Conservation (phyloP, 2,329 filamentous ascomycete species). For the Plenodomus biglobosus region DNA sequence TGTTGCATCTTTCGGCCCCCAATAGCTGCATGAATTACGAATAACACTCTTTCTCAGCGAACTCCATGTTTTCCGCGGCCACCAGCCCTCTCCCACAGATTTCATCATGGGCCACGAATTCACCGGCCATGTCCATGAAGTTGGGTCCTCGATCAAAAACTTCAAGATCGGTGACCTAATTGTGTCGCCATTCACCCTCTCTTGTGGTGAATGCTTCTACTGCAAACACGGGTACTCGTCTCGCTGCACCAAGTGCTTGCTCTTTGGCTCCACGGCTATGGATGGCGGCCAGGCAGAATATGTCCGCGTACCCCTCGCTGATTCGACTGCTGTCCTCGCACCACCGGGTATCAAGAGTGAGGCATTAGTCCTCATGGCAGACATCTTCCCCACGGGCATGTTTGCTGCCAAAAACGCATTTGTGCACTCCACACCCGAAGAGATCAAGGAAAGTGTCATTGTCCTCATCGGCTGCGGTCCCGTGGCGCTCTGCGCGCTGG, state of each 20-base stretch:
- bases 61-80: constrained; percentile 82
- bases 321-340: constrained; percentile 76
- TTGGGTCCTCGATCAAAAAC: constrained; percentile 67
- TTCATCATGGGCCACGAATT: constrained; percentile 85
- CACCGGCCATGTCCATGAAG: constrained; percentile 70
- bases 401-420: constrained; percentile 82
- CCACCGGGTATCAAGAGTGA: constrained; percentile 71
- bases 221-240: constrained; percentile 76
- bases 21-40: neutral
- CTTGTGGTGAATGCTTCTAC: constrained; percentile 73
- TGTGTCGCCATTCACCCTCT: constrained; percentile 75
- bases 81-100: constrained; percentile 67
- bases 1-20: constrained; percentile 12
- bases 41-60: constrained; percentile 58
- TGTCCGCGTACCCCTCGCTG: constrained; percentile 71
- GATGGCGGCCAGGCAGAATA: constrained; percentile 84
- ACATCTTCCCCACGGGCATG: constrained; percentile 84
- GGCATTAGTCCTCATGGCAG: constrained; percentile 82
- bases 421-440: constrained; percentile 59
- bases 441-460: constrained; percentile 67
- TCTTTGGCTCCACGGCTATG: constrained; percentile 70
- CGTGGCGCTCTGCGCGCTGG: constrained; percentile 78
- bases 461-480: constrained; percentile 81
- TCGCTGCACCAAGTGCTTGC: constrained; percentile 67
- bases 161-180: constrained; percentile 75